Evolutionary conservation across 768 basidiomycete genomes (phyloP), one percentile per base, ranked within the genome.

Genomic region (Baorangia bicolor): DNA sequence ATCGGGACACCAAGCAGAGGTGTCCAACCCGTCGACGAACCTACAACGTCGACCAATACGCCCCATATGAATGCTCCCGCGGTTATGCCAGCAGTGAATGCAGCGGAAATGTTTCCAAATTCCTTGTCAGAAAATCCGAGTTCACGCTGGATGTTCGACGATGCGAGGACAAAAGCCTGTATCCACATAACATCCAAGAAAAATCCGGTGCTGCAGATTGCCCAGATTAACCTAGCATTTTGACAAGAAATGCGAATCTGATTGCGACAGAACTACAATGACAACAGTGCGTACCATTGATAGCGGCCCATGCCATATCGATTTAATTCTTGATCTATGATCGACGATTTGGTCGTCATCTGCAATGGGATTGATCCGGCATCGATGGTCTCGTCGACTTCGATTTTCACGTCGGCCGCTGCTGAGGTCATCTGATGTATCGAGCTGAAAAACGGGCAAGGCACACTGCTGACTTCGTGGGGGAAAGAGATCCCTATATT

Each of bases 91-190:
- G 51, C 35, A 7, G 10, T 5, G 9, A 56, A 53, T 0, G 54
- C 43, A 30, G 42, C 18, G 1, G 21, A 6, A 18, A 62, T 27
- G 2, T 53, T 56, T 31, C 60, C 62, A 16, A 41, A 53, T 28
- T 58, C 49, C 20, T 62, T 62, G 56, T 63, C 60, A 5, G 61
- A 55, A 35, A 53, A 63, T 21, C 60, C 61, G 25, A 63, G 30
- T 53, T 63, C 61, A 13, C 27, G 60, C 43, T 63, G 60, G 6
- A 62, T 41, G 41, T 23, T 51, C 3, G 57, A 11, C 44, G 9
- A 35, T 3, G 27, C 35, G 2, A 62, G 38, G 21, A 14, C 25
- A 4, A 51, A 27, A 0, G 49, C 51, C 21, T 41, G 37, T 6
- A 28, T 27, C 60, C 60, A 63, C 45, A 56, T 34, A 14, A 50